Evolutionary conservation across 225 moss, liverwort and hornwort genomes (phyloP).

Genomic region (Ulota crispa): DNA sequence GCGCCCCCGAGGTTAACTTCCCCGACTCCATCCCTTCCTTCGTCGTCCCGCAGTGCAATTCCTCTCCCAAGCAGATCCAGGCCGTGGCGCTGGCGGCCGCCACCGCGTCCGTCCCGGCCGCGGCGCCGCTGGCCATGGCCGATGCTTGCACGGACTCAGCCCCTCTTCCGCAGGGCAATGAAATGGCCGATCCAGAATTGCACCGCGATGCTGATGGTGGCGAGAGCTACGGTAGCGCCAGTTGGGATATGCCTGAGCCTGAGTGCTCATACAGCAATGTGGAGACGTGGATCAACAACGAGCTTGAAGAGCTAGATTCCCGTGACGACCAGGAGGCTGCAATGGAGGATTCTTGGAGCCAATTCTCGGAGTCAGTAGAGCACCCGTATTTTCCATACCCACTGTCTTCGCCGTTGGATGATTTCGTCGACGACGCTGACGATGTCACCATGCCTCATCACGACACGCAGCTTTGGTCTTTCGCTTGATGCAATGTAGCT

Average conservation of each 20-base stretch:
- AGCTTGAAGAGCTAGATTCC: not conserved
- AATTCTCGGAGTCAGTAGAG: slow-evolving; percentile 11
- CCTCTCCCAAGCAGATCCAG: no score
- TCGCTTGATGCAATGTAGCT: not conserved
- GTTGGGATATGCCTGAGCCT: not conserved
- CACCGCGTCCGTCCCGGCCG: no score
- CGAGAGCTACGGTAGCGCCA: not conserved
- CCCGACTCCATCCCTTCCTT: not conserved
- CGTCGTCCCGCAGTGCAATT: no score
- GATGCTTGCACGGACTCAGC: not conserved
- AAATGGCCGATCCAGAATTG: no score
- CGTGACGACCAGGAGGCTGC: not conserved
- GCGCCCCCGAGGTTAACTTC: no score
- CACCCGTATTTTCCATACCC: not conserved
- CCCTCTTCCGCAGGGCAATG: no score
- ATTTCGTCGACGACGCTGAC: not conserved
- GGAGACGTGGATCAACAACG: slow-evolving; percentile 27
- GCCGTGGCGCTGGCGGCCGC: no score
- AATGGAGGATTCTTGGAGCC: not conserved
- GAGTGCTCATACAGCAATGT: not conserved
- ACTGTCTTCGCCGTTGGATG: not conserved
- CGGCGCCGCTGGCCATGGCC: no score
- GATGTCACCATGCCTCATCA: not conserved
- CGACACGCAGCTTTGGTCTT: slow-evolving; percentile 1
- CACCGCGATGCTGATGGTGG: not conserved